Conservation (phyloP, 331 rosid genomes). For the Malus hybrid region DNA sequence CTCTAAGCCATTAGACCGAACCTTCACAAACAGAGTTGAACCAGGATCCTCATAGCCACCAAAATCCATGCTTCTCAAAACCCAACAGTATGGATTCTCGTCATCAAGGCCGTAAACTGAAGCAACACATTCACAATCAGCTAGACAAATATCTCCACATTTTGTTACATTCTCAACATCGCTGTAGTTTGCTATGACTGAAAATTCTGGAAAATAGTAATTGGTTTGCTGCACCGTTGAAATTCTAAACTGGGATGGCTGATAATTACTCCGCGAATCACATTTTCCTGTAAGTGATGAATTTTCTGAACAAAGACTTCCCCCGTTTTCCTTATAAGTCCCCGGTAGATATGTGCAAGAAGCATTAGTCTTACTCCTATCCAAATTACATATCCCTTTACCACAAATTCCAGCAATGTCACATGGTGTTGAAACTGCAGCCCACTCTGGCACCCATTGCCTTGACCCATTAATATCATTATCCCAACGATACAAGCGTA, state of each 20-base stretch:
- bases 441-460: slow-evolving; percentile 94
- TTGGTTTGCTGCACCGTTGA: slow-evolving; percentile 67
- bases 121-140: slow-evolving; percentile 88
- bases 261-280: slow-evolving; percentile 24
- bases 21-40: slow-evolving; percentile 75
- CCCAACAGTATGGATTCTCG: slow-evolving; percentile 84
- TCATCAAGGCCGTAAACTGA: slow-evolving; percentile 78
- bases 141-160: slow-evolving; percentile 83
- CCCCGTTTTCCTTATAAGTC: slow-evolving; percentile 39
- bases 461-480: slow-evolving; percentile 69
- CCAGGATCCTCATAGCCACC: slow-evolving; percentile 91
- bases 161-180: slow-evolving; percentile 50
- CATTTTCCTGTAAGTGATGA: slow-evolving; percentile 61
- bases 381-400: slow-evolving; percentile 72
- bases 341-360: slow-evolving; percentile 85
- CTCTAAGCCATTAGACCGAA: slow-evolving; percentile 47
- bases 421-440: slow-evolving; percentile 87
- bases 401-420: slow-evolving; percentile 92
- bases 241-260: slow-evolving; percentile 39
- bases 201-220: slow-evolving; percentile 63
- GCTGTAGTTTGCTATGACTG: slow-evolving; percentile 83
- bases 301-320: slow-evolving; percentile 63
- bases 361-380: slow-evolving; percentile 57
- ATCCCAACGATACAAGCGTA: slow-evolving; percentile 77
- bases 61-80: slow-evolving; percentile 66